phyloP scores from a whole-genome alignment of 176 grass and related monocot species.

The Musa troglodytarum region DNA sequence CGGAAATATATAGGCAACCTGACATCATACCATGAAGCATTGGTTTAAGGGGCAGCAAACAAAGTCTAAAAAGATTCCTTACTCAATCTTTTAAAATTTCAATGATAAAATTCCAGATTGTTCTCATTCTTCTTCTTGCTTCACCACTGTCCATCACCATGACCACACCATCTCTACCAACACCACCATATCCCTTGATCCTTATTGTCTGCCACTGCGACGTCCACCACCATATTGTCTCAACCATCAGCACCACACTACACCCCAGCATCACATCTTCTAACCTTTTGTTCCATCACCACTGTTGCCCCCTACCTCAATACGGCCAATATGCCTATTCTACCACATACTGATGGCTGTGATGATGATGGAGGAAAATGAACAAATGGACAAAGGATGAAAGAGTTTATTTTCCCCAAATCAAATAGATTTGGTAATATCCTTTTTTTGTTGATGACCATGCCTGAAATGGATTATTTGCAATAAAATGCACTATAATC shows the following conservation, averaged over 20 bases:
- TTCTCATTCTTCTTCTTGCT: not conserved
- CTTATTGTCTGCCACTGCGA: not conserved
- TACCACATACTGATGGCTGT: not conserved
- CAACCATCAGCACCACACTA: not conserved
- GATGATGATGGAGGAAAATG: not conserved
- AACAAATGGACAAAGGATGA: not conserved
- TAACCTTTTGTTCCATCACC: not conserved
- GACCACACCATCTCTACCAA: not conserved
- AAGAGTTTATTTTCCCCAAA: not conserved
- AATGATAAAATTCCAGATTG: not conserved
- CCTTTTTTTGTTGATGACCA: not conserved
- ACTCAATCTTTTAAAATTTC: not conserved
- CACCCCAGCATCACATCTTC: not conserved
- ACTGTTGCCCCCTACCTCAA: not conserved
- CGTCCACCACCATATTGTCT: not conserved
- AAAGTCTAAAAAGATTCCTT: not conserved
- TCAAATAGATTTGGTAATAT: too few relatives aligned
- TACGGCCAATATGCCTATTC: not conserved
- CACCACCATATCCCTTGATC: not conserved
- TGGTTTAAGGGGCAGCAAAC: too few relatives aligned
- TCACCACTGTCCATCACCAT: not conserved
- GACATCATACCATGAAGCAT: too few relatives aligned
- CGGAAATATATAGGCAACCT: too few relatives aligned
- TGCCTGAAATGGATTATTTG: too few relatives aligned
- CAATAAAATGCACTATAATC: too few relatives aligned